These are phyloP conservation scores for Citrus medica DNA, from an alignment of 345 rosid genomes.

Conservation along the genomic window DNA sequence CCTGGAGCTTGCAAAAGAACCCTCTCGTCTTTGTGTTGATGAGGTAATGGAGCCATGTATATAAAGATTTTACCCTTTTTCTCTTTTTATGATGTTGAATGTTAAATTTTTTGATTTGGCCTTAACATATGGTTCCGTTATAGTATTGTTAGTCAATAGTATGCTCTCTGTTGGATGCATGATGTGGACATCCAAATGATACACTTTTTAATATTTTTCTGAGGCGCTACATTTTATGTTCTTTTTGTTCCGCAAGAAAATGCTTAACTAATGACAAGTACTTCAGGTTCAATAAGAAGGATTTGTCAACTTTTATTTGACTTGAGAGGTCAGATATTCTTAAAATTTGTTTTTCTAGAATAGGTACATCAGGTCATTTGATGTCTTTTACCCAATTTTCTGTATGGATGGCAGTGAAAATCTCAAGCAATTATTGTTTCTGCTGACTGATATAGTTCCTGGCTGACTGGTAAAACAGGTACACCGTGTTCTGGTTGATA, in stretches of 20 bases:
- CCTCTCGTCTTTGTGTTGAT: conserved; percentile 72
- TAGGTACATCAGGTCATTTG: neutral
- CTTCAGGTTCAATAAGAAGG: neutral
- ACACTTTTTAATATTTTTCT: conserved; percentile 6
- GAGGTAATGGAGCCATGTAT: conserved; percentile 43
- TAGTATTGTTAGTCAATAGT: neutral
- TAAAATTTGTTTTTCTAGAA: neutral
- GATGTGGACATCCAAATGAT: neutral
- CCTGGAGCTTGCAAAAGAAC: conserved; percentile 77
- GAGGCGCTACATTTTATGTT: conserved; percentile 3
- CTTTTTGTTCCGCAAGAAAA: neutral
- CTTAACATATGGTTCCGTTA: neutral
- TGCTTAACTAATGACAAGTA: neutral
- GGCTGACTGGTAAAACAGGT: conserved; percentile 39
- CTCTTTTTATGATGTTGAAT: neutral
- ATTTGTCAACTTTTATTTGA: neutral
- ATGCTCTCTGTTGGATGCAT: neutral
- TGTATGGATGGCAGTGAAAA: conserved; percentile 4
- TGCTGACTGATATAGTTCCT: conserved; percentile 2
- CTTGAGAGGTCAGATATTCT: neutral
- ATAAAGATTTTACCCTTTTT: neutral
- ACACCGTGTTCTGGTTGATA: conserved; percentile 68
- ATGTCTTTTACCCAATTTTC: neutral
- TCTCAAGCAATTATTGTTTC: neutral
- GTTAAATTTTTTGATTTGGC: neutral